phyloP scores from a whole-genome alignment of 805 yeast genomes.

The Torulaspora maleeae region DNA sequence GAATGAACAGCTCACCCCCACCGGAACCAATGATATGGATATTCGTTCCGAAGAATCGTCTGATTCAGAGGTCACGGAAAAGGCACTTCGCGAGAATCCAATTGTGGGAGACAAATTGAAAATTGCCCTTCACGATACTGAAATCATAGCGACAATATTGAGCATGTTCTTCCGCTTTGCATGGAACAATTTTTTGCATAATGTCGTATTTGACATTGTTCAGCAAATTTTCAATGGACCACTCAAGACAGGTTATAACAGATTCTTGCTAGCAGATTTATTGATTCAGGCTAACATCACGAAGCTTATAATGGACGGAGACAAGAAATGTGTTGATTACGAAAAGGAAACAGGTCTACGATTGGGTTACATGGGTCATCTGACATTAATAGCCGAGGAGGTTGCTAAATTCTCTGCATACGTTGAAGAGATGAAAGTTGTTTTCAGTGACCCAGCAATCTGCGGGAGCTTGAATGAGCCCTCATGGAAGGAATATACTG shows the following conservation, averaged over 20 bases:
- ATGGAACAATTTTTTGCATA: constrained; percentile 82
- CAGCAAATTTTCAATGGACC: constrained; percentile 79
- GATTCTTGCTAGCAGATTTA: constrained; percentile 55
- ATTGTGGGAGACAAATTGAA: constrained; percentile 71
- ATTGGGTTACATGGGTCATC: constrained; percentile 95
- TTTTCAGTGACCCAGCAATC: constrained; percentile 26
- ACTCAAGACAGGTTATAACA: constrained; percentile 67
- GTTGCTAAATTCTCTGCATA: constrained; percentile 76
- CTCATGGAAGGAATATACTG: constrained; percentile 77
- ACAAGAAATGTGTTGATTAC: constrained; percentile 51
- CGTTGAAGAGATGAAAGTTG: constrained; percentile 36
- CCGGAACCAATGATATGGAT: constrained; percentile 12
- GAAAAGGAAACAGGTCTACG: constrained; percentile 62
- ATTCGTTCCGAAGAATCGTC: constrained; percentile 22
- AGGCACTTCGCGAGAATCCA: constrained; percentile 47
- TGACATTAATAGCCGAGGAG: constrained; percentile 90
- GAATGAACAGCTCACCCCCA: constrained; percentile 1
- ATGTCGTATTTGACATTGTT: constrained; percentile 77
- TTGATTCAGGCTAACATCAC: constrained; percentile 59
- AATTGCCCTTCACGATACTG: constrained; percentile 60
- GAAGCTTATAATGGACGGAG: constrained; percentile 60
- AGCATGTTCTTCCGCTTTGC: constrained; percentile 67
- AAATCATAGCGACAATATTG: constrained; percentile 54
- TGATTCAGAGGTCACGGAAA: constrained; percentile 35
- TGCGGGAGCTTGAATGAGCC: constrained; percentile 26